These are phyloP conservation scores for Craspedostauros australis DNA, from an alignment of 108 stramenopile genomes.

Conservation along the genomic window DNA sequence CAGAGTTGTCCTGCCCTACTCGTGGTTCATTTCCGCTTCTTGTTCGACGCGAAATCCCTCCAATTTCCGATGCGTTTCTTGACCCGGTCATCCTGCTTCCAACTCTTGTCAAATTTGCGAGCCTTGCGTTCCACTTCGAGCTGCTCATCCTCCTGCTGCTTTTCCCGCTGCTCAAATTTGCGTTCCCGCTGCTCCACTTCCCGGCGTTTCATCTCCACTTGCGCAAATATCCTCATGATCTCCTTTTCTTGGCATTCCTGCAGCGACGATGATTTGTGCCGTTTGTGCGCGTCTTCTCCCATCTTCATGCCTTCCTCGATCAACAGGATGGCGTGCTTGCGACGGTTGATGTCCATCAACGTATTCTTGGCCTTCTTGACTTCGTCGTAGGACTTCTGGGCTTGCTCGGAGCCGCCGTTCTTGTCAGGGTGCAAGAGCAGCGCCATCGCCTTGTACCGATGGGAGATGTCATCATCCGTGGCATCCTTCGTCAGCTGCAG, in stretches of 20 bases:
- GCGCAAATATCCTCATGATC: constrained; percentile 78
- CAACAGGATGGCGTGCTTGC: constrained; percentile 45
- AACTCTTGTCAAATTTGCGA: constrained; percentile 65
- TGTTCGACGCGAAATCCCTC: constrained; percentile 64
- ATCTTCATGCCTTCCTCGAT: constrained; percentile 69
- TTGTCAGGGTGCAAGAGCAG: constrained; percentile 83
- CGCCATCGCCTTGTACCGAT: constrained; percentile 75
- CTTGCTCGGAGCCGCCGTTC: constrained; percentile 38
- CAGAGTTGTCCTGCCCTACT: too few relatives aligned
- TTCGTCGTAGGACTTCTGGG: constrained; percentile 74
- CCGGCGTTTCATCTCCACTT: constrained; percentile 68
- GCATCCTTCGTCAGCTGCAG: constrained; percentile 57
- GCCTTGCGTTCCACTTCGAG: constrained; percentile 56
- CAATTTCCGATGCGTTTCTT: constrained; percentile 88
- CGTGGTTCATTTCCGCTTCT: constrained; percentile 23
- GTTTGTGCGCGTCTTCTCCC: constrained; percentile 30
- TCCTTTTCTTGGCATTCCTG: constrained; percentile 47
- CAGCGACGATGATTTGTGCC: constrained; percentile 15
- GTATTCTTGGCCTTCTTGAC: constrained; percentile 66
- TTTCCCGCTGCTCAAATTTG: constrained; percentile 66
- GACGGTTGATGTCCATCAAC: constrained; percentile 48
- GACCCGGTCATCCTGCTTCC: constrained; percentile 68
- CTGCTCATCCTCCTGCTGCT: constrained; percentile 81
- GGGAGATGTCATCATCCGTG: constrained; percentile 67
- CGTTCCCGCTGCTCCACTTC: constrained; percentile 73